A percentile compares a stretch with the other conserved stretches of the same genome.
Evolutionary conservation across 768 basidiomycete species (phyloP).

Genomic region (Mycena amicta): DNA sequence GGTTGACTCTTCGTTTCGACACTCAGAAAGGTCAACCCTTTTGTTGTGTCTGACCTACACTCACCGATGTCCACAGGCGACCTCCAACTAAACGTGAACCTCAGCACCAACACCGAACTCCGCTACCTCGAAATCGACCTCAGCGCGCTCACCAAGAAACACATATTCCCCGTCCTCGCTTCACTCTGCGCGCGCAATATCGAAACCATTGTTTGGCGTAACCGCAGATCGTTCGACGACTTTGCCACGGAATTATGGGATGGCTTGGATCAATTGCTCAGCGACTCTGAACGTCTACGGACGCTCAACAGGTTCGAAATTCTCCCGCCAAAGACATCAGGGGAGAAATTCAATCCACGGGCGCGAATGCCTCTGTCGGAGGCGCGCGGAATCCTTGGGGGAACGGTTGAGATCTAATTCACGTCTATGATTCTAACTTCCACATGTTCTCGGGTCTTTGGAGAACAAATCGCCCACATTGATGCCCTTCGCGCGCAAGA

Average conservation of each 20-base stretch:
- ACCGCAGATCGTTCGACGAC: conserved; percentile 3
- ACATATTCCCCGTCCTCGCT: conserved; percentile 2
- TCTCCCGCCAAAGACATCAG: neutral
- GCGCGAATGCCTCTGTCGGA: conserved; percentile 14
- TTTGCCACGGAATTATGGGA: conserved; percentile 1
- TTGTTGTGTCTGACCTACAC: neutral
- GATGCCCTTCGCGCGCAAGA: too few species aligned
- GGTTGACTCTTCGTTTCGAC: conserved; percentile 14
- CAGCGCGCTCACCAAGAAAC: conserved; percentile 8
- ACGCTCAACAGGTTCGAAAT: conserved; percentile 3
- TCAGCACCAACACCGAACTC: conserved; percentile 5
- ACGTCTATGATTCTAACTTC: too few species aligned
- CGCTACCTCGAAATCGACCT: conserved; percentile 15
- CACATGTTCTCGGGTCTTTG: too few species aligned
- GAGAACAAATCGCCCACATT: too few species aligned
- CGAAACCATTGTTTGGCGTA: conserved; percentile 16
- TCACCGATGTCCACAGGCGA: conserved; percentile 14
- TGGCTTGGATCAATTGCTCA: conserved; percentile 6
- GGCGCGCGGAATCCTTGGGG: conserved; percentile 2
- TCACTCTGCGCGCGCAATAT: conserved; percentile 3
- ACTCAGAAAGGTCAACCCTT: conserved; percentile 5
- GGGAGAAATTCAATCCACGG: conserved; percentile 6
- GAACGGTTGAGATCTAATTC: neutral
- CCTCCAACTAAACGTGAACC: conserved; percentile 4
- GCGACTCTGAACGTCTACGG: conserved; percentile 2